Evolutionary conservation across 2,329 filamentous ascomycete genomes (phyloP).

Genomic region (Aureobasidium sp.): DNA sequence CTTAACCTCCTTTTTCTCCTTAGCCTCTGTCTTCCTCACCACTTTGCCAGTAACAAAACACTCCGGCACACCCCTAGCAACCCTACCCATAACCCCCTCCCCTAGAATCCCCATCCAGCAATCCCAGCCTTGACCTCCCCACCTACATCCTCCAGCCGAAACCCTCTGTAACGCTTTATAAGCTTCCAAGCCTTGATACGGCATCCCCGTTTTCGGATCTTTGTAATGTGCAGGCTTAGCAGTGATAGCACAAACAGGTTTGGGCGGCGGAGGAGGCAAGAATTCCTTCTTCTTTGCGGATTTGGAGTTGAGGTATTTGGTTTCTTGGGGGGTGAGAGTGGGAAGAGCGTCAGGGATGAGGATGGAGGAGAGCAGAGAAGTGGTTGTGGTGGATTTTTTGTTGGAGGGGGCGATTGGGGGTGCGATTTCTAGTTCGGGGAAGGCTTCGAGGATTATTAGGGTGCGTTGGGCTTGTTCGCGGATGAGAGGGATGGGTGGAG

Average conservation of each 20-base stretch:
- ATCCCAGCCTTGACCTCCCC: conserved; percentile 65
- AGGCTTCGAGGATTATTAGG: conserved; percentile 25
- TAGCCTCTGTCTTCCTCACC: background rate
- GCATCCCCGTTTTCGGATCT: conserved; percentile 75
- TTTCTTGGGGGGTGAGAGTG: conserved; percentile 42
- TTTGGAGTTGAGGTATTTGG: conserved; percentile 46
- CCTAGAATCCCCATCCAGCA: conserved; percentile 64
- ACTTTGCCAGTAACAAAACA: conserved; percentile 45
- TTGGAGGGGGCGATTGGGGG: background rate
- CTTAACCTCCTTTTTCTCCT: background rate
- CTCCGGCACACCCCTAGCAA: conserved; percentile 67
- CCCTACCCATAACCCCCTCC: conserved; percentile 40
- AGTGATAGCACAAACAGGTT: conserved; percentile 66
- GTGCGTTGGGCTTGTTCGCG: conserved; percentile 26
- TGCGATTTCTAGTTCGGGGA: conserved; percentile 21
- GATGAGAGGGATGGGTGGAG: conserved; percentile 19
- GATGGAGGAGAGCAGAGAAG: conserved; percentile 44
- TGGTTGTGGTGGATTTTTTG: conserved; percentile 14
- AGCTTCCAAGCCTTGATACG: conserved; percentile 69
- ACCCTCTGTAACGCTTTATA: conserved; percentile 76
- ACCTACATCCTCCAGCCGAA: conserved; percentile 64
- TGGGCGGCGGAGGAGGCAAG: conserved; percentile 23
- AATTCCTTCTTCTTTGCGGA: conserved; percentile 31
- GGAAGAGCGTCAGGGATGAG: conserved; percentile 38
- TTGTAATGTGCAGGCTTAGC: conserved; percentile 71